Conservation (phyloP, 2,329 filamentous ascomycete species). For the Sordariomycetes sp. region DNA sequence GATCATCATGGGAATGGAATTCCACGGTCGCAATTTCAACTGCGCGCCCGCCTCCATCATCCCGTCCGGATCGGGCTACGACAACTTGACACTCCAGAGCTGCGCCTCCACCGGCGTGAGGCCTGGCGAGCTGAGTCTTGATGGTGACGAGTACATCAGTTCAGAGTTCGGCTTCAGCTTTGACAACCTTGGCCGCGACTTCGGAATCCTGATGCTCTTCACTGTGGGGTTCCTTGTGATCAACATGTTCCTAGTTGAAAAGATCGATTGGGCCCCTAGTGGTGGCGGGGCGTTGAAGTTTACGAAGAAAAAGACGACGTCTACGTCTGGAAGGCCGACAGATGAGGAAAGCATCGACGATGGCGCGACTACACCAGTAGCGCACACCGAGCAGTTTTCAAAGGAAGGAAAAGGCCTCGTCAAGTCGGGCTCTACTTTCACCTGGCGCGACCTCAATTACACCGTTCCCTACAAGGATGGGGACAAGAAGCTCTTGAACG, state of each 20-base stretch:
- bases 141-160: conserved; percentile 5
- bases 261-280: conserved; percentile 4
- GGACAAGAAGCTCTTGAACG: conserved; percentile 2
- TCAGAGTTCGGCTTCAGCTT: conserved; percentile 4
- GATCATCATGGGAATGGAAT: background rate
- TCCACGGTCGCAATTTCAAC: conserved; percentile 20
- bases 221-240: conserved; percentile 1
- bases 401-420: background rate
- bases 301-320: conserved; percentile 30
- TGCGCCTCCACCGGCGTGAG: conserved; percentile 23
- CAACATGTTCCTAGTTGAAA: conserved; percentile 6
- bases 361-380: background rate
- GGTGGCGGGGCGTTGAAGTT: conserved; percentile 1
- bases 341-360: background rate
- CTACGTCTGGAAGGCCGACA: background rate
- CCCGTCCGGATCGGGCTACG: conserved; percentile 12
- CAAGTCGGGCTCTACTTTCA: conserved; percentile 13
- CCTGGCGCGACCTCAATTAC: conserved; percentile 5
- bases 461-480: conserved; percentile 2
- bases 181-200: conserved; percentile 3
- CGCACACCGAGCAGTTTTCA: background rate
- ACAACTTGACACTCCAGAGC: conserved; percentile 11
- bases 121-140: conserved; percentile 13
- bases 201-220: conserved; percentile 5
- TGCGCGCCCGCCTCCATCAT: background rate